phyloP scores from a whole-genome alignment of 1,284 basidiomycete species.

The Microbotryum scabiosae region DNA sequence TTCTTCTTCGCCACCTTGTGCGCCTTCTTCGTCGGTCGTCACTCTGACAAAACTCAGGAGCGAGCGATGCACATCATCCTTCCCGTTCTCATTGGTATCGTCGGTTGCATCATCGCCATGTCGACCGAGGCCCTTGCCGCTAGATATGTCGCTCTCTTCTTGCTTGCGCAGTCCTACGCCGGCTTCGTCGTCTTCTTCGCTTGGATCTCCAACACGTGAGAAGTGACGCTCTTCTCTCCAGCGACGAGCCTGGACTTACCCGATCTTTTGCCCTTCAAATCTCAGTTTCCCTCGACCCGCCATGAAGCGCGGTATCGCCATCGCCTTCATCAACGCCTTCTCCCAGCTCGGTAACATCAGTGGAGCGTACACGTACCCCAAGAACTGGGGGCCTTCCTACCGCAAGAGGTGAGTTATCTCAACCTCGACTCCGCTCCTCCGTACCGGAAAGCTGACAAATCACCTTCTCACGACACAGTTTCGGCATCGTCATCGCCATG shows the following conservation, averaged over 20 bases:
- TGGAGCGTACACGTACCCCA: slow-evolving; percentile 20
- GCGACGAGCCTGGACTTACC: not conserved
- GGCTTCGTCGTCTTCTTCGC: slow-evolving; percentile 37
- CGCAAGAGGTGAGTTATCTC: slow-evolving; percentile 4
- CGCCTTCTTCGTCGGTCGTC: slow-evolving; percentile 55
- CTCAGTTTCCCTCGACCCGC: slow-evolving; percentile 39
- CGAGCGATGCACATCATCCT: slow-evolving; percentile 40
- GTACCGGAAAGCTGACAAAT: not conserved
- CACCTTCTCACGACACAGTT: not conserved
- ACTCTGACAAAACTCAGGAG: slow-evolving; percentile 52
- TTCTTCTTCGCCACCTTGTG: slow-evolving; percentile 36
- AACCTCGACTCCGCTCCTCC: too few species aligned
- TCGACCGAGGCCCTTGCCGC: slow-evolving; percentile 38
- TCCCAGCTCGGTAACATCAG: slow-evolving; percentile 53
- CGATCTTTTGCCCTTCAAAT: not conserved
- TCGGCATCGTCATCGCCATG: slow-evolving; percentile 12
- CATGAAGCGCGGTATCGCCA: slow-evolving; percentile 41
- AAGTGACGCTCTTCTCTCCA: not conserved
- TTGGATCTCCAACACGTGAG: slow-evolving; percentile 38
- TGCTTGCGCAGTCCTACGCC: slow-evolving; percentile 55
- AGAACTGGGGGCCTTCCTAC: slow-evolving; percentile 20
- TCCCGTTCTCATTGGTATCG: slow-evolving; percentile 40
- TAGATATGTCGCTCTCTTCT: slow-evolving; percentile 45
- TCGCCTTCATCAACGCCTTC: slow-evolving; percentile 41
- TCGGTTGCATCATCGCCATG: slow-evolving; percentile 49